Conservation (phyloP, 164 flowering plant genomes). For the Chimonanthus praecox region DNA sequence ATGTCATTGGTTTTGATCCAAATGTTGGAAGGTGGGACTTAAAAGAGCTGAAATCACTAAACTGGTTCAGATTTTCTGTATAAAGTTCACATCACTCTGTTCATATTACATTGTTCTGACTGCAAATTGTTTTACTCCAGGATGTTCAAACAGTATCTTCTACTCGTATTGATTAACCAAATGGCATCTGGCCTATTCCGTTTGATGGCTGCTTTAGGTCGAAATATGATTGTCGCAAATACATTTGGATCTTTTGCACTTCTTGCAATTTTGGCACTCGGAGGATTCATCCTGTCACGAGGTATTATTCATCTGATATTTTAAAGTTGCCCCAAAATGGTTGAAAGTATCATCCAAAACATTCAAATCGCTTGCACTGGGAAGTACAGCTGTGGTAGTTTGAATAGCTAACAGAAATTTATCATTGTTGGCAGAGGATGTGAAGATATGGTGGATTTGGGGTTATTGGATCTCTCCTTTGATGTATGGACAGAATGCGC, state of each 20-base stretch:
- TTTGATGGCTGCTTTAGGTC: constrained; percentile 31
- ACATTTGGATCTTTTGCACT: constrained; percentile 40
- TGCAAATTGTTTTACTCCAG: constrained; percentile 21
- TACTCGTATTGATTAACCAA: constrained; percentile 34
- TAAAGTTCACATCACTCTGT: no score
- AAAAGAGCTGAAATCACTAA: not conserved
- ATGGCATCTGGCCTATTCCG: constrained; percentile 46
- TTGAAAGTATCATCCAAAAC: no score
- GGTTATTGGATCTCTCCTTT: constrained; percentile 43
- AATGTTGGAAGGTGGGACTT: constrained; percentile 23
- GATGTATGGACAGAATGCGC: constrained; percentile 41
- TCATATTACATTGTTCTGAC: not conserved
- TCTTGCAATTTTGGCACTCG: constrained; percentile 28
- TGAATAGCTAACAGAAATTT: not conserved
- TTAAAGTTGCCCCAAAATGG: no score
- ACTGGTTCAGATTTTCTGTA: no score
- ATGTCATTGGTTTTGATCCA: constrained; percentile 29
- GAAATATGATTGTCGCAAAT: constrained; percentile 45
- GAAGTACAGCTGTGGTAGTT: not conserved
- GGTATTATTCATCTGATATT: constrained; percentile 17
- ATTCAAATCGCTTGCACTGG: not conserved
- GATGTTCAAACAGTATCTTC: constrained; percentile 36
- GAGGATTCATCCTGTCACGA: constrained; percentile 43
- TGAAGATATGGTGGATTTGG: constrained; percentile 50
- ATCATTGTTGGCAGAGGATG: constrained; percentile 18